These are phyloP conservation scores for Fusarium papillatum DNA, from an alignment of 2,329 filamentous ascomycete species.

Conservation along the genomic window DNA sequence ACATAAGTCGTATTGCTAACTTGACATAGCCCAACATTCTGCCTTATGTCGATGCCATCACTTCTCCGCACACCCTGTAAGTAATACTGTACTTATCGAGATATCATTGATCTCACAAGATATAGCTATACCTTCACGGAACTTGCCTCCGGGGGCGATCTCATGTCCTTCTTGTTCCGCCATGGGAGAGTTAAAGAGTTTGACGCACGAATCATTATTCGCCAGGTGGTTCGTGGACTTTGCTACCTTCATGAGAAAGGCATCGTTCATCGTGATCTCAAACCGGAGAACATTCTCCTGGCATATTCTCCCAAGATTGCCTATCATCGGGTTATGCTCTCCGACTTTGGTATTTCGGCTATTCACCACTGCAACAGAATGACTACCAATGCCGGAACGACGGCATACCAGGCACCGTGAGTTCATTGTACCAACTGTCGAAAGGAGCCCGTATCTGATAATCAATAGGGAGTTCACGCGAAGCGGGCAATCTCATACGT, in stretches of 20 bases:
- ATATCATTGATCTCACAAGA: not conserved
- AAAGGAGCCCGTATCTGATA: slow-evolving; percentile 9
- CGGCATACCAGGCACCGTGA: slow-evolving; percentile 64
- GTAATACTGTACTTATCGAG: slow-evolving; percentile 20
- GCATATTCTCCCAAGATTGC: slow-evolving; percentile 58
- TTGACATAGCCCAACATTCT: slow-evolving; percentile 65
- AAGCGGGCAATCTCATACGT: slow-evolving; percentile 45
- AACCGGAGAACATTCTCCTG: slow-evolving; percentile 67
- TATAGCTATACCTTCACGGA: slow-evolving; percentile 69
- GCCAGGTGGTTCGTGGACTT: slow-evolving; percentile 62
- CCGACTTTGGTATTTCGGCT: slow-evolving; percentile 66
- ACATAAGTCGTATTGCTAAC: slow-evolving; percentile 23
- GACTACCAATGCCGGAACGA: slow-evolving; percentile 60
- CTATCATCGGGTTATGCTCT: slow-evolving; percentile 62
- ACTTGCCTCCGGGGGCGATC: slow-evolving; percentile 67
- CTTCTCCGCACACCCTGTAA: slow-evolving; percentile 62
- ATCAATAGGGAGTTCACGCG: slow-evolving; percentile 54
- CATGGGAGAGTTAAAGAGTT: slow-evolving; percentile 54
- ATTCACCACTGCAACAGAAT: slow-evolving; percentile 57
- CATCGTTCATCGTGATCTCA: slow-evolving; percentile 67
- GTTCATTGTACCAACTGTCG: not conserved
- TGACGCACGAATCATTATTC: slow-evolving; percentile 59
- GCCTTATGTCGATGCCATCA: slow-evolving; percentile 64
- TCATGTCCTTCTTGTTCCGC: slow-evolving; percentile 62
- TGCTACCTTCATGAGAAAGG: slow-evolving; percentile 63